Evolutionary conservation across 169 alveolate species (phyloP).

Genomic region (Eimeria acervulina): DNA sequence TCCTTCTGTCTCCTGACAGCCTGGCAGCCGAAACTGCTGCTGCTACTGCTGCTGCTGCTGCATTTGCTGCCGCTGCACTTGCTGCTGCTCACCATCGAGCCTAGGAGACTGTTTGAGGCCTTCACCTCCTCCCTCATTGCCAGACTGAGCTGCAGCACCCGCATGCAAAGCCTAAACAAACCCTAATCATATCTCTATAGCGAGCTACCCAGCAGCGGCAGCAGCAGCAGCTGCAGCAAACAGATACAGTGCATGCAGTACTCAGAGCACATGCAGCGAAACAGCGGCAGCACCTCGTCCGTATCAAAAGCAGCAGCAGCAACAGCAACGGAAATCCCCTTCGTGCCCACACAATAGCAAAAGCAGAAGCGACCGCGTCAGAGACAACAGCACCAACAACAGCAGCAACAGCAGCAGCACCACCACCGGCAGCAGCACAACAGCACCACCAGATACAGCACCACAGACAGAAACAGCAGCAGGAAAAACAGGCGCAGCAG

Average conservation of each 20-base stretch:
- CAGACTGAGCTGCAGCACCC: constrained; percentile 76
- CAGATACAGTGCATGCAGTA: not conserved
- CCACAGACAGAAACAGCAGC: not conserved
- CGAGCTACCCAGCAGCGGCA: not conserved
- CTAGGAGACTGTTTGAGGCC: constrained; percentile 77
- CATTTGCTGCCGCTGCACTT: constrained; percentile 1
- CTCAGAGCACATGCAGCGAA: not conserved
- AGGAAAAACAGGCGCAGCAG: not conserved
- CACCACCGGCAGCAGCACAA: not conserved
- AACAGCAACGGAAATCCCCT: not conserved
- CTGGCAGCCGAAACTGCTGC: not conserved
- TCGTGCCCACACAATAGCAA: too few relatives aligned
- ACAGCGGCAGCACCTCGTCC: not conserved
- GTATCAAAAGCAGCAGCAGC: not conserved
- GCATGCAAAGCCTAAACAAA: not conserved
- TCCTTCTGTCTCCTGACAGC: not conserved
- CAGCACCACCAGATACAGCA: not conserved
- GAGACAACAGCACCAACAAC: not conserved
- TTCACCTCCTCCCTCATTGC: constrained; percentile 83
- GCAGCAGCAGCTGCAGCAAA: constrained; percentile 2
- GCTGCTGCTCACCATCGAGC: constrained; percentile 69
- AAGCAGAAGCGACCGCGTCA: not conserved
- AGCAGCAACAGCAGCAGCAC: not conserved
- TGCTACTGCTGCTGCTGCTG: constrained; percentile 43
- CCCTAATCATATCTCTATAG: not conserved